phyloP scores from a whole-genome alignment of 1,139 yeast genomes.

The Citeromyces hawaiiensis region DNA sequence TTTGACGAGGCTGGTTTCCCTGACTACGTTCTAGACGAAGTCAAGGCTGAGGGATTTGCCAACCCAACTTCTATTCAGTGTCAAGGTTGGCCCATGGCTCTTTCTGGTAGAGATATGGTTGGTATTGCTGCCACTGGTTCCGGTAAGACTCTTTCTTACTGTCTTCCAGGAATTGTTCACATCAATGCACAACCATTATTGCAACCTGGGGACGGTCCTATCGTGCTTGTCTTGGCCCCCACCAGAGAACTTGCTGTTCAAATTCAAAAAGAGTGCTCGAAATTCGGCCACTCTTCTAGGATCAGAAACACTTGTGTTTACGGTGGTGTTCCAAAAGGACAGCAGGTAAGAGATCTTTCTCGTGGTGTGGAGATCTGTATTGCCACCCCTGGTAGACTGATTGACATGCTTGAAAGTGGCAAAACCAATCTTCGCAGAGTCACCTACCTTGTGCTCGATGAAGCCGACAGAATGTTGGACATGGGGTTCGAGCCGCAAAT shows the following conservation, averaged over 20 bases:
- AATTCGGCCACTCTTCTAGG: constrained; percentile 84
- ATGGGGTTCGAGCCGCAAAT: constrained; percentile 98
- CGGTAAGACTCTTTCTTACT: constrained; percentile 94
- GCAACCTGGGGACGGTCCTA: constrained; percentile 92
- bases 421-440: constrained; percentile 94
- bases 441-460: constrained; percentile 92
- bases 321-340: constrained; percentile 99
- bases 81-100: constrained; percentile 99
- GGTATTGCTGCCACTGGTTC: constrained; percentile 99
- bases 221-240: constrained; percentile 92
- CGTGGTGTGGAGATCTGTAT: constrained; percentile 93
- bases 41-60: constrained; percentile 85
- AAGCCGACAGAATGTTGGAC: constrained; percentile 93
- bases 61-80: constrained; percentile 94
- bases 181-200: constrained; percentile 95
- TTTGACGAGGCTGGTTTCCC: constrained; percentile 98
- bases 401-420: constrained; percentile 92
- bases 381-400: constrained; percentile 98
- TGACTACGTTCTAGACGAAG: constrained; percentile 79
- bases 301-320: constrained; percentile 96
- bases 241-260: constrained; percentile 98
- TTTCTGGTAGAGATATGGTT: constrained; percentile 96
- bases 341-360: constrained; percentile 86
- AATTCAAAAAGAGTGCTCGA: constrained; percentile 90
- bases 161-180: constrained; percentile 94